Conservation (phyloP, 768 basidiomycete genomes). For the Hemileccinum rubropunctum region DNA sequence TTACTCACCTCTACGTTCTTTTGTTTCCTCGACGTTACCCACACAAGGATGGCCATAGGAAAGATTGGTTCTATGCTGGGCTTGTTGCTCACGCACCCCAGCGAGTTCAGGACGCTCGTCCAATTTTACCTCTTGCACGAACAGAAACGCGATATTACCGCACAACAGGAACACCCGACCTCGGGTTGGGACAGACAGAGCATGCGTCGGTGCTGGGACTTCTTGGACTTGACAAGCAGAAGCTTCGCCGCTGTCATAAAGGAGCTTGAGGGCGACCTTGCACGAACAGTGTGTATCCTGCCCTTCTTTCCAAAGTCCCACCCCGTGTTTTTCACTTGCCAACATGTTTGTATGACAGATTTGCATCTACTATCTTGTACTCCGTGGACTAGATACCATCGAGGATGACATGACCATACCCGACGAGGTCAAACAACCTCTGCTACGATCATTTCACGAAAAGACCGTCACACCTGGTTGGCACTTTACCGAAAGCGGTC, state of each 20-base stretch:
- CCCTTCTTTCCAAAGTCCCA: neutral
- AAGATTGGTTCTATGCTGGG: conserved; percentile 54
- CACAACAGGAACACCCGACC: conserved; percentile 65
- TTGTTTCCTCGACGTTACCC: neutral
- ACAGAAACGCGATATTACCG: conserved; percentile 77
- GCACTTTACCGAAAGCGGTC: conserved; percentile 79
- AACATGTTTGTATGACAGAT: conserved; percentile 50
- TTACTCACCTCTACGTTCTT: neutral
- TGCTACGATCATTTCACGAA: conserved; percentile 80
- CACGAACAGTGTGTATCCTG: conserved; percentile 76
- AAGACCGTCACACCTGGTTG: conserved; percentile 81
- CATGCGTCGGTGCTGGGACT: conserved; percentile 90
- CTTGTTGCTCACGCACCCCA: conserved; percentile 72
- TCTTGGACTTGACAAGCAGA: conserved; percentile 84
- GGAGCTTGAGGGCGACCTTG: conserved; percentile 92
- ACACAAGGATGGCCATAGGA: conserved; percentile 42
- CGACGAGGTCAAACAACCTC: conserved; percentile 79
- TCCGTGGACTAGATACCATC: conserved; percentile 93
- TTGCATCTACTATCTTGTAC: conserved; percentile 91
- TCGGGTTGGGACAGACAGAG: conserved; percentile 84
- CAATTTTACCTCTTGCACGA: conserved; percentile 86
- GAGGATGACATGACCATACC: conserved; percentile 98
- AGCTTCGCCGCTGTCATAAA: conserved; percentile 94
- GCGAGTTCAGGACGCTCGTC: conserved; percentile 79
- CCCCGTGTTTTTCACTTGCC: neutral